Base-by-base conservation (phyloP, 2,329 filamentous ascomycete species). In the Sphaceloma murrayae region DNA sequence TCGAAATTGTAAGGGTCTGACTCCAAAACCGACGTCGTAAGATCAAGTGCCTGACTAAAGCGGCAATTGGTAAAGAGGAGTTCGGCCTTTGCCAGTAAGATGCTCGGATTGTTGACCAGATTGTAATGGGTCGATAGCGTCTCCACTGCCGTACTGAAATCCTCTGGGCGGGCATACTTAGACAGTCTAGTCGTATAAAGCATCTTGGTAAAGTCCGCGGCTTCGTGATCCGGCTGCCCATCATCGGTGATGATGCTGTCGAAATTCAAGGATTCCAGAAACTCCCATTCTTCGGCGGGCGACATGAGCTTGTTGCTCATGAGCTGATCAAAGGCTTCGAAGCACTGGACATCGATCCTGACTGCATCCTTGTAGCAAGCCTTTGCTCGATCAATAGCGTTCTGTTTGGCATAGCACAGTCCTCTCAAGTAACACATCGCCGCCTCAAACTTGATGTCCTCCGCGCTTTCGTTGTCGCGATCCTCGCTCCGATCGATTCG, bases 321-420 rank as follows among this genome's bases (percentile, higher is more conserved):
- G 45, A 98, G 75, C 67, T 96, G 88, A 56, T 95, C 88, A 58
- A 98, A 96, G 0, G 91, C 91, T 64, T 98, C 91, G 59, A 94
- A 96, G 65, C 91, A 98, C 62, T 94, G 88, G 3, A 96, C 88
- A 59, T 98, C 91, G 57, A 98, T 95, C 49, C 85, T 79, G 34
- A 96, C 87, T 2, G 91, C 91, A 56, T 94, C 86, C 67, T 95
- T 96, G 72, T 96, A 98, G 67, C 91, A 96, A 56, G 96, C 88
- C 62, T 95, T 95, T 43, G 91, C 91, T 24, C 87, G 80, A 61
- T 98, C 91, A 56, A 96, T 96, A 18, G 89, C 85, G 62, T 96
- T 98, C 62, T 94, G 85, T 64, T 94, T 94, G 5, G 91, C 88
- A 60, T 87, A 95, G 69, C 93, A 96, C 39, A 94, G 74, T 4